Conservation (phyloP, 495 filamentous ascomycete genomes). For the Aspergillus homomorphus region DNA sequence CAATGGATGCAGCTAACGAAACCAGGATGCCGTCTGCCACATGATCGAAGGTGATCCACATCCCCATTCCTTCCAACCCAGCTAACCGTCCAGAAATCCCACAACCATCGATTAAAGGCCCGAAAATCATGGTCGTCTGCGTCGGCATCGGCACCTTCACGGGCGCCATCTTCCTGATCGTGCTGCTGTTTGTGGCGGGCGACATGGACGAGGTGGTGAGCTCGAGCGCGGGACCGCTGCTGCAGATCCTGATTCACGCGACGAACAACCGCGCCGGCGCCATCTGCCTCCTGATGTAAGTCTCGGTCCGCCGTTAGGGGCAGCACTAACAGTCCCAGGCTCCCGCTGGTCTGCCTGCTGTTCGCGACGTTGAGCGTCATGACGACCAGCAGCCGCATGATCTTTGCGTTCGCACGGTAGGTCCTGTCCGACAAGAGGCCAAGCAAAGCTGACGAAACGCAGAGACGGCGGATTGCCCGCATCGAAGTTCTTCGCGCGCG, state of each 20-base stretch:
- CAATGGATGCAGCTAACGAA: conserved; percentile 10
- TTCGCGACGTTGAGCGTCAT: conserved; percentile 70
- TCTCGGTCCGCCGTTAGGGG: not conserved
- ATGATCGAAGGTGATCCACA: conserved; percentile 41
- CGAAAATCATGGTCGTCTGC: conserved; percentile 69
- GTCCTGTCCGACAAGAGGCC: not conserved
- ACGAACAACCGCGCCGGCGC: conserved; percentile 62
- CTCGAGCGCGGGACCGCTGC: conserved; percentile 61
- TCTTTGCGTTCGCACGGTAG: conserved; percentile 66
- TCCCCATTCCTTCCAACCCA: not conserved
- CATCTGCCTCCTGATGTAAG: conserved; percentile 65
- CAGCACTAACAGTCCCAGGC: conserved; percentile 33
- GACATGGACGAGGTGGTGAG: conserved; percentile 57
- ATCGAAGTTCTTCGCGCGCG: conserved; percentile 58
- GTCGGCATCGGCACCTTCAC: conserved; percentile 67
- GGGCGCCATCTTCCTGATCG: conserved; percentile 64
- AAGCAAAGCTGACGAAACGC: conserved; percentile 13
- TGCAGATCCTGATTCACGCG: conserved; percentile 68
- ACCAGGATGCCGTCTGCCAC: conserved; percentile 52
- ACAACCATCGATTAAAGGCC: conserved; percentile 60
- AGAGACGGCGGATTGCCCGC: conserved; percentile 70
- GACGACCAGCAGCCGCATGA: conserved; percentile 75
- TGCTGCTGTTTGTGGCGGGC: conserved; percentile 62
- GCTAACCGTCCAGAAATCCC: conserved; percentile 57
- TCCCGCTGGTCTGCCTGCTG: conserved; percentile 68